Percentiles rank a stretch among this genome's conserved stretches.
Conservation (phyloP, 2,329 filamentous ascomycete genomes). For the Clathrospora elynae region DNA sequence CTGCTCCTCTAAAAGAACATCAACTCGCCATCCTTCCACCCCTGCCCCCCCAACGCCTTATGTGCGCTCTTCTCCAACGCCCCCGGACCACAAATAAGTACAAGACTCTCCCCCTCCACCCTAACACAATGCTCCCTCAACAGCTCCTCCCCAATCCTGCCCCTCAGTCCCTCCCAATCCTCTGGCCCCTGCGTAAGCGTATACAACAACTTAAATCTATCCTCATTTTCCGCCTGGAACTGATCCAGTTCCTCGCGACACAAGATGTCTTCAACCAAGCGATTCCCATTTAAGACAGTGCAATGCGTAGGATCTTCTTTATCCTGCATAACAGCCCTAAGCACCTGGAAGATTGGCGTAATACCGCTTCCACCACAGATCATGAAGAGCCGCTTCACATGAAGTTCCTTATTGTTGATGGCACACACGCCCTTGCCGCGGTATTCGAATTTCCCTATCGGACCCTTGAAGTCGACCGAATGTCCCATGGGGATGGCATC, state of each 20-base stretch:
- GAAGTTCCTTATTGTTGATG: slow-evolving; percentile 62
- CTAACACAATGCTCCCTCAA: slow-evolving; percentile 63
- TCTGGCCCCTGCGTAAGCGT: slow-evolving; percentile 68
- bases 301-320: slow-evolving; percentile 68
- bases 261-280: slow-evolving; percentile 79
- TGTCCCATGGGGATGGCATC: slow-evolving; percentile 74
- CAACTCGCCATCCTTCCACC: slow-evolving; percentile 74
- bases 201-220: slow-evolving; percentile 69
- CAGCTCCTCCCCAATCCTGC: slow-evolving; percentile 68
- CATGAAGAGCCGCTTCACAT: slow-evolving; percentile 76
- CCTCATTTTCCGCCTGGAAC: slow-evolving; percentile 59
- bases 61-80: slow-evolving; percentile 72
- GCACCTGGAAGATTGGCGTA: slow-evolving; percentile 87
- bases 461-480: slow-evolving; percentile 82
- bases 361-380: slow-evolving; percentile 88
- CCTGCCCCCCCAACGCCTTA: slow-evolving; percentile 62
- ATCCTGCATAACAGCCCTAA: slow-evolving; percentile 74
- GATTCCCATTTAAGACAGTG: slow-evolving; percentile 78
- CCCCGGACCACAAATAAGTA: slow-evolving; percentile 79
- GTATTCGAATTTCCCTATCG: slow-evolving; percentile 85
- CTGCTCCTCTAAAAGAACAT: slow-evolving; percentile 80
- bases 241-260: slow-evolving; percentile 73
- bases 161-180: slow-evolving; percentile 70
- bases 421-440: slow-evolving; percentile 67
- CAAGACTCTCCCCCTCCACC: slow-evolving; percentile 61